A percentile compares a stretch with the other conserved stretches of the same genome.
Conservation (phyloP, 2,329 filamentous ascomycete genomes). For the Hymenoscyphus linearis region DNA sequence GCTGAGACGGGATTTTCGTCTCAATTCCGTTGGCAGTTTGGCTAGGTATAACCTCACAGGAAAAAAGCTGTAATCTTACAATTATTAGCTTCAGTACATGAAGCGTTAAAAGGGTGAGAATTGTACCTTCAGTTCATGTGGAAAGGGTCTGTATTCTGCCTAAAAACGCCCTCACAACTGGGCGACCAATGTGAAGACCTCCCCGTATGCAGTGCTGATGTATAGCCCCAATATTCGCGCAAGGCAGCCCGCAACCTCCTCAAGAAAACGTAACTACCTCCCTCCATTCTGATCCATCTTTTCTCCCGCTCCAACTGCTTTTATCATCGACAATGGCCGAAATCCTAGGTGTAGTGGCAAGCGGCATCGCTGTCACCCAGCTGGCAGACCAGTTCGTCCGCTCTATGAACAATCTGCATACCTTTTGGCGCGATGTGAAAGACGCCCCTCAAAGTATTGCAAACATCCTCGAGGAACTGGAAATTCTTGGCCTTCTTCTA, state of each 20-base stretch:
- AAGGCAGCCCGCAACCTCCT: neutral
- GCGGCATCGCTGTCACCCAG: conserved; percentile 6
- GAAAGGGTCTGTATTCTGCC: neutral
- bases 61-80: too few relatives aligned
- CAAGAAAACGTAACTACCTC: neutral
- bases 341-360: conserved; percentile 6
- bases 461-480: neutral
- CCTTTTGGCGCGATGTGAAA: neutral
- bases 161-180: neutral
- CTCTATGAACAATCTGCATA: neutral
- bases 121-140: too few relatives aligned
- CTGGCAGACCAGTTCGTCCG: neutral
- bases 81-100: too few relatives aligned
- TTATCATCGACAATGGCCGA: conserved; percentile 8
- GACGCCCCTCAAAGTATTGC: neutral
- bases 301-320: neutral
- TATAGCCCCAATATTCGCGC: neutral
- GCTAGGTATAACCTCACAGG: too few relatives aligned
- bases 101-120: too few relatives aligned
- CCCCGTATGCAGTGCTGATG: neutral
- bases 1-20: too few relatives aligned
- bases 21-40: too few relatives aligned
- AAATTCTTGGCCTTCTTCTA: neutral
- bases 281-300: too few relatives aligned
- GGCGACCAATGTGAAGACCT: neutral